A percentile compares a stretch with the other conserved stretches of the same genome.
These are phyloP conservation scores for Urochloa ruziziensis DNA, from an alignment of 176 grass and related monocot species.

Conservation along the genomic window DNA sequence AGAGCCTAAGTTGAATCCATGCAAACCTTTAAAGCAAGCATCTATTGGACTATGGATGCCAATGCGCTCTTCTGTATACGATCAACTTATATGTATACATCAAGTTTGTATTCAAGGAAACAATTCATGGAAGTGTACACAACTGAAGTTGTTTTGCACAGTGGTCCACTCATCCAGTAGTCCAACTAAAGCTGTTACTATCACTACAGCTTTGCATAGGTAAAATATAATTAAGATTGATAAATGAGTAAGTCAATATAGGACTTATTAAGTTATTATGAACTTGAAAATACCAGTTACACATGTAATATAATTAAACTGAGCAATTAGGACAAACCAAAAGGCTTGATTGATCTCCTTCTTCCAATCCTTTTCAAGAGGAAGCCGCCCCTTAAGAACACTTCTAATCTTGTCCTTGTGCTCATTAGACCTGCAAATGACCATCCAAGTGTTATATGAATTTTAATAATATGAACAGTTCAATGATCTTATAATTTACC, in stretches of 20 bases:
- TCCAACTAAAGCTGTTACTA: neutral
- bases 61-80: neutral
- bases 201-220: conserved; percentile 10
- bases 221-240: conserved; percentile 13
- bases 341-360: conserved; percentile 70
- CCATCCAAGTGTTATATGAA: conserved; percentile 18
- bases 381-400: conserved; percentile 62
- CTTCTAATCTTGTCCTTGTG: conserved; percentile 66
- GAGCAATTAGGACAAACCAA: conserved; percentile 46
- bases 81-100: neutral
- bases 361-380: conserved; percentile 63
- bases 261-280: conserved; percentile 19
- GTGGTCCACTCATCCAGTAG: neutral
- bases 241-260: neutral
- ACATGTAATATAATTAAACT: neutral
- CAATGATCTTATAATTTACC: neutral
- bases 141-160: neutral
- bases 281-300: neutral
- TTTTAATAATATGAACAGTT: neutral
- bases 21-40: neutral
- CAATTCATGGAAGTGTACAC: neutral
- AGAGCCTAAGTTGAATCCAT: neutral
- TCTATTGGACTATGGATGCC: neutral
- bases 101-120: conserved; percentile 1
- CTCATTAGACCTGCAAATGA: conserved; percentile 69